Conservation (phyloP, 2,329 filamentous ascomycete genomes). For the Dactylonectria estremocensis region DNA sequence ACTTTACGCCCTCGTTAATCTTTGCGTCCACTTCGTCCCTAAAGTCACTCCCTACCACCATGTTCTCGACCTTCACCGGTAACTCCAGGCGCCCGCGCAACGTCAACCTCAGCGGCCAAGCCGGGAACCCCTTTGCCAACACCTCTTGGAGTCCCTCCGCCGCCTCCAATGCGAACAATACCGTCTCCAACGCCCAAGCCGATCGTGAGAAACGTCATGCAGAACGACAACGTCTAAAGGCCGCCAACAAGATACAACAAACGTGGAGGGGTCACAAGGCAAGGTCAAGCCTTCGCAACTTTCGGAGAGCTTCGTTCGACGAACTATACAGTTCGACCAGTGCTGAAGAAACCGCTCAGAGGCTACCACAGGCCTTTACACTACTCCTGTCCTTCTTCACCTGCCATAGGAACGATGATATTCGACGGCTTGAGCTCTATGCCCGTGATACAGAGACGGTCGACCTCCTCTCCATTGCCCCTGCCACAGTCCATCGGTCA, state of each 20-base stretch:
- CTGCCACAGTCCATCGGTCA: constrained; percentile 47
- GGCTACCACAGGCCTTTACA: constrained; percentile 59
- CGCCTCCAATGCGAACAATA: constrained; percentile 78
- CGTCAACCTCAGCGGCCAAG: constrained; percentile 92
- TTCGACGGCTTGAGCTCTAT: constrained; percentile 63
- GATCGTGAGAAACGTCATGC: constrained; percentile 86
- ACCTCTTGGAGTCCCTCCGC: constrained; percentile 70
- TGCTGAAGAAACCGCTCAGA: constrained; percentile 53
- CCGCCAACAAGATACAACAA: constrained; percentile 81
- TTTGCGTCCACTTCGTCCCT: constrained; percentile 11
- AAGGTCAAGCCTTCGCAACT: constrained; percentile 71
- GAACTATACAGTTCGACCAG: constrained; percentile 62
- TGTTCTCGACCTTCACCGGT: constrained; percentile 96
- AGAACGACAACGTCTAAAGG: constrained; percentile 83
- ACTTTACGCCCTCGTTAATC: constrained; percentile 24
- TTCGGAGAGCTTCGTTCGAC: constrained; percentile 76
- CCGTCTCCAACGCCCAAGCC: constrained; percentile 88
- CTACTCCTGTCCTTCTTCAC: constrained; percentile 68
- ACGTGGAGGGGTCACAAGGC: constrained; percentile 84
- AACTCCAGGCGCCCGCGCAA: constrained; percentile 88
- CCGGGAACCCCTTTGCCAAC: constrained; percentile 83
- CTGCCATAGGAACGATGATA: constrained; percentile 60
- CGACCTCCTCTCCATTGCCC: constrained; percentile 55
- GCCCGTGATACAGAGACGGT: constrained; percentile 59
- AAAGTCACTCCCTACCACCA: constrained; percentile 56